Evolutionary conservation across 2,329 filamentous ascomycete genomes (phyloP).

Genomic region (Alternaria sp.): DNA sequence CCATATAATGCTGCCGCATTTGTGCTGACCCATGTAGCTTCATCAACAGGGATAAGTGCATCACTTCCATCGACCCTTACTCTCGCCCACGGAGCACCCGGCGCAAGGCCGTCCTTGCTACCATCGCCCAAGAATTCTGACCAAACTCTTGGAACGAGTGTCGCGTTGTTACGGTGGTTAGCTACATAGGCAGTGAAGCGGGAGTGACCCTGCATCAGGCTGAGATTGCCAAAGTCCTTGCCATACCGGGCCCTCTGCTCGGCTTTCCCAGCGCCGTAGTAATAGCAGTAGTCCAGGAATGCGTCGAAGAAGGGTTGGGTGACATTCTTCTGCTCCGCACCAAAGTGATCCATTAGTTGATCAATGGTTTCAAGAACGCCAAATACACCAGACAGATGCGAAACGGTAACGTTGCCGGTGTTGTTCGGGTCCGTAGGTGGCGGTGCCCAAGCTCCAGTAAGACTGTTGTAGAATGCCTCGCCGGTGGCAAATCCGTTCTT

Average conservation of each 20-base stretch:
- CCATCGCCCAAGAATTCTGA: conserved; percentile 59
- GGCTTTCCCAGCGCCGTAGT: conserved; percentile 59
- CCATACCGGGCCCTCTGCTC: conserved; percentile 66
- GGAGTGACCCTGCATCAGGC: conserved; percentile 65
- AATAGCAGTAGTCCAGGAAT: conserved; percentile 69
- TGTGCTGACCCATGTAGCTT: conserved; percentile 66
- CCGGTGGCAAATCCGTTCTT: conserved; percentile 68
- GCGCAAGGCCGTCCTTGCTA: conserved; percentile 42
- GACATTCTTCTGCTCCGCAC: conserved; percentile 47
- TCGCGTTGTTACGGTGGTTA: conserved; percentile 54
- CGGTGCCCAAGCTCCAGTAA: conserved; percentile 60
- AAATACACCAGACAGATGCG: conserved; percentile 66
- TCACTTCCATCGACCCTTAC: conserved; percentile 54
- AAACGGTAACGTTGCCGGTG: conserved; percentile 60
- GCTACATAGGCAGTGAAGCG: conserved; percentile 66
- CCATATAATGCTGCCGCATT: conserved; percentile 67
- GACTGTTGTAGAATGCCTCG: conserved; percentile 60
- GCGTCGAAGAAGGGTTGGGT: conserved; percentile 62
- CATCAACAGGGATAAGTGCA: conserved; percentile 60
- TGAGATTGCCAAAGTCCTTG: conserved; percentile 55
- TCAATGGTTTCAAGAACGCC: conserved; percentile 66
- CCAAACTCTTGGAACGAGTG: conserved; percentile 63
- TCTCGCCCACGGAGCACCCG: conserved; percentile 57
- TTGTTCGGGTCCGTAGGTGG: conserved; percentile 64
- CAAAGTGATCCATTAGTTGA: conserved; percentile 62